Evolutionary conservation across 202 grass and related monocot species (phyloP), one percentile per base, ranked within the genome.

Genomic region (Carex sylvatica): DNA sequence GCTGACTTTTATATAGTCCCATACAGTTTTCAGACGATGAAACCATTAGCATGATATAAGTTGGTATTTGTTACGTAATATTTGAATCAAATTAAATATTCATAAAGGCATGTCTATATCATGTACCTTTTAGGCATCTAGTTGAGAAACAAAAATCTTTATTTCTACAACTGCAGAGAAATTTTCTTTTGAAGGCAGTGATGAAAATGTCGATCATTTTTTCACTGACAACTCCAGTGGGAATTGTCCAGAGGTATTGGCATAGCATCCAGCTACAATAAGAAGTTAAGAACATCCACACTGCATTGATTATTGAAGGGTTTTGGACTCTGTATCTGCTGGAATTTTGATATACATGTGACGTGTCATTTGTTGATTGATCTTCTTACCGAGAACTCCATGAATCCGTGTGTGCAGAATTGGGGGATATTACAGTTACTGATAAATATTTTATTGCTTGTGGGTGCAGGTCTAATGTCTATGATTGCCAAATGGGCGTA

Each of bases 301-400:
- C 84, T 3, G 88, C 94, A 3, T 86, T 94, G 20, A 23, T 89
- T 20, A 84, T 94, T 1, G 83, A 97, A 74, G 91, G 89, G 7
- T 0, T 93, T n/a, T n/a, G n/a, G 66, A 94, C 69, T 89, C 89
- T 9, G 88, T 82, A 7, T 84, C 88, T 0, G 82, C 89, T 1
- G 94, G 94, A 68, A 97, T 97, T 80, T 59, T 97, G 0, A 0
- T 94, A 1, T 97, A 94, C 83, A 94, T 92, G 91, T 87, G 89
- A 0, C 88, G 94, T 5, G 89, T n/a, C n/a, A n/a, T n/a, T n/a
- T n/a, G n/a, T n/a, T n/a, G n/a, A n/a, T 93, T 1, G 91, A 92
- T 72, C 89, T 97, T 38, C 89, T 92, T 1, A 88, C 89, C 1
- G 89, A 84, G 68, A 90, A 94, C 55, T 94, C 94, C 13, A 3